Conservation (phyloP, 2,329 filamentous ascomycete species). For the Aspergillus nomiae region DNA sequence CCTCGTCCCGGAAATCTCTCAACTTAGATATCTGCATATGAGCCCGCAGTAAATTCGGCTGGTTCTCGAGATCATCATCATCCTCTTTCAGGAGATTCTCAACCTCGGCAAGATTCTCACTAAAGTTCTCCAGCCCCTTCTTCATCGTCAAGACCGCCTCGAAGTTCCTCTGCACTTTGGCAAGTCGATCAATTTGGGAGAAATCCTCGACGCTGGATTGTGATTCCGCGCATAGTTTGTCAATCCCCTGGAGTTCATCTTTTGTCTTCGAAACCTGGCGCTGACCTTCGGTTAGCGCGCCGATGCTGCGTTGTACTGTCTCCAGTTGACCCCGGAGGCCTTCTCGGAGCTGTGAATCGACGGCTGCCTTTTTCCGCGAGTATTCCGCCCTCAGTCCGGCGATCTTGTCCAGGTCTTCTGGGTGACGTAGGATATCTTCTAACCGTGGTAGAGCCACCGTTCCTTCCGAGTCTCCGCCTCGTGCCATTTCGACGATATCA, state of each 20-base stretch:
- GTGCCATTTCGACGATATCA: constrained; percentile 33
- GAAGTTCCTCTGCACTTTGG: constrained; percentile 79
- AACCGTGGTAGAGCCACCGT: constrained; percentile 70
- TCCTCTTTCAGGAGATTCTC: constrained; percentile 80
- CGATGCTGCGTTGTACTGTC: constrained; percentile 92
- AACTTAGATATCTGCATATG: constrained; percentile 92
- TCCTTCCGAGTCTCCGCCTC: constrained; percentile 55
- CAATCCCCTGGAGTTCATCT: constrained; percentile 98
- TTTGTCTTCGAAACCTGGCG: constrained; percentile 90
- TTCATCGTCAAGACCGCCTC: constrained; percentile 93
- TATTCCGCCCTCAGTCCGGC: constrained; percentile 87
- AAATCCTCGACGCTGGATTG: constrained; percentile 98
- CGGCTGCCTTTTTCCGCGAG: constrained; percentile 85
- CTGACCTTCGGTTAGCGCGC: constrained; percentile 82
- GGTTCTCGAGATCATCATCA: constrained; percentile 81
- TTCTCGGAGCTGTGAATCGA: constrained; percentile 86
- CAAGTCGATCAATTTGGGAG: constrained; percentile 70
- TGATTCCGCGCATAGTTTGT: constrained; percentile 93
- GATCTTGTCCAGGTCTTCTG: constrained; percentile 97
- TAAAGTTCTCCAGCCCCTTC: constrained; percentile 83
- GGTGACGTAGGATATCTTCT: constrained; percentile 88
- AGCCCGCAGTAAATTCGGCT: constrained; percentile 84
- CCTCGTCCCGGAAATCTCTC: constrained; percentile 91
- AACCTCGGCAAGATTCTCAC: constrained; percentile 72
- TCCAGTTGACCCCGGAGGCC: constrained; percentile 91